Base-by-base conservation (phyloP, 1,284 basidiomycete genomes). In the Fomes fomentarius region DNA sequence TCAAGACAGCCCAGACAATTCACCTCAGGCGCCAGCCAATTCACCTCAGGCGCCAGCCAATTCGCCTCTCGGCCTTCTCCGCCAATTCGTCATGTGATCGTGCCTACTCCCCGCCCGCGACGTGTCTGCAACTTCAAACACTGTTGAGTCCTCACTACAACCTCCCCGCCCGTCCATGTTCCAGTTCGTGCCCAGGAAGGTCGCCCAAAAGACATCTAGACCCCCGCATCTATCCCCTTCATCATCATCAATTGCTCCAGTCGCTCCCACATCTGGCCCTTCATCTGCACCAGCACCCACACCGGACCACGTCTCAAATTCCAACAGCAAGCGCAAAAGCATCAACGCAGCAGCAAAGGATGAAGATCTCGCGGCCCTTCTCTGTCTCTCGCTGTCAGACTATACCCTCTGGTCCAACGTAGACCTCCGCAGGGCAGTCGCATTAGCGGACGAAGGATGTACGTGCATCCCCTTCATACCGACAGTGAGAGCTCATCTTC, bases 361-460 rank as follows among this genome's bases (percentile, higher is more conserved):
- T 21, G 74, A 77, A 43, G 84, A 85, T 55, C 75, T 79, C 41
- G 74, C 74, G 2, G 65, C 68, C 4, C 71, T 88, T 21, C 56
- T 87, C 26, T 72, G 71, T 15, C 77, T 90, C 6, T 76, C 86
- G 0, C 70, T 90, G n/a, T 86, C 87, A 6, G 81, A 89, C 63
- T 78, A 87, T 67, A 75, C 77, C 7, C 65, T 89, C 6, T 89
- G 84, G 85, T 63, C 68, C 1, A 76, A 87, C 58, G 64, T 76
- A 0, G 81, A 83, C 47, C 64, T 89, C 12, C 72, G 82, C 15
- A 69, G 76, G 45, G 75, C 70, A 22, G 69, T 85, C 8, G 78
- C 82, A 28, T 67, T 68, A 34, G 69, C 72, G 14, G 69, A 68
- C 2, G 74, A 78, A 33, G 77, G 79, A 57, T 87, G 83, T 85